Base-by-base conservation (phyloP, 2,329 filamentous ascomycete genomes). In the Venturiaceae sp. region DNA sequence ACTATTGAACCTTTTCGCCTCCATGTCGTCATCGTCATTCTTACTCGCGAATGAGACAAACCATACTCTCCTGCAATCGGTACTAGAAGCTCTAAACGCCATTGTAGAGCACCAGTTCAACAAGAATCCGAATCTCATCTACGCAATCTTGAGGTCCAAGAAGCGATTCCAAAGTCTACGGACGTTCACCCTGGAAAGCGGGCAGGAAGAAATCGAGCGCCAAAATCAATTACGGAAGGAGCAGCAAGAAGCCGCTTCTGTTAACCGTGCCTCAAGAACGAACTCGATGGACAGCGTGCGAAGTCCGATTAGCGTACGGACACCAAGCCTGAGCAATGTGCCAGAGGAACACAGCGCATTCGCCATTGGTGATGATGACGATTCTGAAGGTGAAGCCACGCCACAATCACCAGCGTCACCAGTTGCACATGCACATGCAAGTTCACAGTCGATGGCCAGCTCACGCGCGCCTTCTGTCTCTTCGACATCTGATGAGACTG, bases 1-100 rank as follows among this genome's bases (percentile, higher is more conserved):
- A 69, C 75, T 97, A 32, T 78, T 97, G 64, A 91, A 96, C 65
- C 77, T 97, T 0, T 95, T 95, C 69, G 83, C 85, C 4, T 94
- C 89, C 34, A 95, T 97, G 88, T 95, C 92, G 8, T 89, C 91
- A 0, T 92, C 94, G 0, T 90, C 88, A 33, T 99, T 97, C 69
- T 76, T 99, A 9, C 77, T 97, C 19, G 90, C 90, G 7, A 97
- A 96, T 65, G 94, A 99, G 60, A 88, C 83, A 37, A 99, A 99
- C 64, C 89, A 97, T 68, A 76, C 78, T 33, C 81, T 97, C 4
- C 77, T 99, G 6, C 82, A 84, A 53, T 92, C 91, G 0, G 74
- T 97, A 28, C 78, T 99, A 9, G 90, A 96, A 68, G 92, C 90
- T 0, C 85, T 97, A 67, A 96, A 94, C 68, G 84, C 90, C 1